A percentile compares a stretch with the other conserved stretches of the same genome.
phyloP scores from a whole-genome alignment of 2,329 filamentous ascomycete species.

The Colletotrichum musae region DNA sequence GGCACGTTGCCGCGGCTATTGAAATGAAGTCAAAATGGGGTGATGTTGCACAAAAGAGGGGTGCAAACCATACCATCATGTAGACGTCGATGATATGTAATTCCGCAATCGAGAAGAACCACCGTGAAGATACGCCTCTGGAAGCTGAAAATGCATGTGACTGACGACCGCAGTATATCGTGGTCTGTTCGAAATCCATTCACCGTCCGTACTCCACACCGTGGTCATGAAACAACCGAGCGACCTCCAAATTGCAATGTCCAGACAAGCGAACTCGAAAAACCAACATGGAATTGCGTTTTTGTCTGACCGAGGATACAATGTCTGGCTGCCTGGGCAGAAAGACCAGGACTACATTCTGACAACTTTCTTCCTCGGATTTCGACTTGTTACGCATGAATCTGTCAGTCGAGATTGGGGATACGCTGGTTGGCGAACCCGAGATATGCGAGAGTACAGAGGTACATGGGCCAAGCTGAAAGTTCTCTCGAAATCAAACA shows the following conservation, averaged over 20 bases:
- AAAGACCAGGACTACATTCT: not conserved
- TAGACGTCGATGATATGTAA: not conserved
- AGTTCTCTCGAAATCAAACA: conserved; percentile 16
- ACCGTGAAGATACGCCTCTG: too few species aligned
- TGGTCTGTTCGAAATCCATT: too few species aligned
- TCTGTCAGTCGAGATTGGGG: too few species aligned
- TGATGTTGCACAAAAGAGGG: not conserved
- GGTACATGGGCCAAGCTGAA: conserved; percentile 11
- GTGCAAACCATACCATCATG: too few species aligned
- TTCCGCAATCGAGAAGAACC: too few species aligned
- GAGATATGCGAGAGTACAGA: not conserved
- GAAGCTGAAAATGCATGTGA: too few species aligned
- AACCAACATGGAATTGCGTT: too few species aligned
- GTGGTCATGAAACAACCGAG: not conserved
- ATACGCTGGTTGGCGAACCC: not conserved
- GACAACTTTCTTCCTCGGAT: not conserved
- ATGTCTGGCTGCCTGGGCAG: conserved; percentile 6
- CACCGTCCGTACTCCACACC: not conserved
- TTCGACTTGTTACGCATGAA: too few species aligned
- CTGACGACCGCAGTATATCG: too few species aligned
- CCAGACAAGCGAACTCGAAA: not conserved
- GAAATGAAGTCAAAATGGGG: not conserved
- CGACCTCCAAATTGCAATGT: not conserved
- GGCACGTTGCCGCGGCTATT: conserved; percentile 11
- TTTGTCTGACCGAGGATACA: not conserved